A percentile compares a stretch with the other conserved stretches of the same genome.
These are phyloP conservation scores for Populus hybrid DNA, from an alignment of 441 rosid genomes.

Conservation along the genomic window DNA sequence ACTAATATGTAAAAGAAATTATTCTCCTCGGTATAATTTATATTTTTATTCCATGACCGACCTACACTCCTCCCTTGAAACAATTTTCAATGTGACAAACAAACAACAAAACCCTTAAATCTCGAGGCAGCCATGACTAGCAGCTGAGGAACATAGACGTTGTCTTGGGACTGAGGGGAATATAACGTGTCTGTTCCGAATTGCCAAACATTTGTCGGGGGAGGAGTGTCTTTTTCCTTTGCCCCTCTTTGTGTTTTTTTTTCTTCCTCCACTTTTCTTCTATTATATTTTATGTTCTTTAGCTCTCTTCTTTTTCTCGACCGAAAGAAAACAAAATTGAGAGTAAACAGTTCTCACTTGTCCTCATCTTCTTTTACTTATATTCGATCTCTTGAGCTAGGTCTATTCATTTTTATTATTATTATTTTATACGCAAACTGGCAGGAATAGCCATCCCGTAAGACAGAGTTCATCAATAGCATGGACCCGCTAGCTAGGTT, in stretches of 20 bases:
- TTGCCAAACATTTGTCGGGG: constrained; percentile 45
- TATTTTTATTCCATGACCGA: constrained; percentile 27
- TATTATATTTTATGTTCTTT: constrained; percentile 14
- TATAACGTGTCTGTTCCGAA: constrained; percentile 32
- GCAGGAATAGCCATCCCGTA: neutral
- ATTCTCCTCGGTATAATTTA: constrained; percentile 26
- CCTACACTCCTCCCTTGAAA: constrained; percentile 39
- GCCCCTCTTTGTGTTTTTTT: neutral
- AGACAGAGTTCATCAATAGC: neutral
- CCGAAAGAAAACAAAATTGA: constrained; percentile 11
- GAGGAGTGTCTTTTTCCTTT: constrained; percentile 26
- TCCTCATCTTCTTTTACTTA: constrained; percentile 25
- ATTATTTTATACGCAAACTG: neutral
- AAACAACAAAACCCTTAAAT: constrained; percentile 44
- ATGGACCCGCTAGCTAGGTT: too few species aligned
- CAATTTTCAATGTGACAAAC: constrained; percentile 35
- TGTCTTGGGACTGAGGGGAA: neutral
- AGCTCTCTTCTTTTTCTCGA: constrained; percentile 12
- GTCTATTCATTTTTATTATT: neutral
- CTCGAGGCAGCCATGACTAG: constrained; percentile 26
- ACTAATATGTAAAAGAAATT: constrained; percentile 8
- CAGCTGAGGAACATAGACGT: constrained; percentile 1
- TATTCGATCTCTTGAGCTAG: constrained; percentile 25
- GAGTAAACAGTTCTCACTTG: constrained; percentile 35
- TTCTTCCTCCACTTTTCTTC: neutral